Conservation (phyloP, 2,329 filamentous ascomycete genomes). For the Sphaerulina musiva region DNA sequence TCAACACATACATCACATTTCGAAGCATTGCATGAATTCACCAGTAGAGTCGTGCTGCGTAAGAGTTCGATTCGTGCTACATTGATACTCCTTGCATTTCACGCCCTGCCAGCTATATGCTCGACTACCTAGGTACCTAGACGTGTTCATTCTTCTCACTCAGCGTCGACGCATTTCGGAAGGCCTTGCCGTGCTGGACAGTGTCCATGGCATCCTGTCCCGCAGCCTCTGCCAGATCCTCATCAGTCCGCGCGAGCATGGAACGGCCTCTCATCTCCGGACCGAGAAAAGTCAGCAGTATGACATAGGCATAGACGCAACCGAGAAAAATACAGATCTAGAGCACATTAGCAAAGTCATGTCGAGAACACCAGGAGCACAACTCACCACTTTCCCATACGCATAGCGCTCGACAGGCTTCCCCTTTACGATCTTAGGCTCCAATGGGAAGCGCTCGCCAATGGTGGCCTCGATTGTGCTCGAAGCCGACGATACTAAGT, state of each 20-base stretch:
- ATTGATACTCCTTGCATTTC: neutral
- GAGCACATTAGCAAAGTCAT: neutral
- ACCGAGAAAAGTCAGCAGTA: conserved; percentile 58
- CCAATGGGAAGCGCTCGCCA: conserved; percentile 38
- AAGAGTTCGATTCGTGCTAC: neutral
- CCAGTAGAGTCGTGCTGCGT: neutral
- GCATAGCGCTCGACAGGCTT: conserved; percentile 36
- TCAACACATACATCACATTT: too few species aligned
- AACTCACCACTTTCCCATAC: conserved; percentile 58
- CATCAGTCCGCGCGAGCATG: conserved; percentile 30
- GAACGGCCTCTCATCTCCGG: conserved; percentile 42
- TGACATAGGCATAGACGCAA: conserved; percentile 63
- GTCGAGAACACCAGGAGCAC: conserved; percentile 33
- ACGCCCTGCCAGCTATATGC: neutral
- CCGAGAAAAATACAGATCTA: conserved; percentile 61
- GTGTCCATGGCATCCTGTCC: conserved; percentile 14
- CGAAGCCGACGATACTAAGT: conserved; percentile 52
- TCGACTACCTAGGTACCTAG: neutral
- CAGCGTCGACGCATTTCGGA: conserved; percentile 2
- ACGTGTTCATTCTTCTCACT: conserved; percentile 10
- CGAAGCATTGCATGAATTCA: too few species aligned
- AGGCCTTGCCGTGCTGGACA: conserved; percentile 9
- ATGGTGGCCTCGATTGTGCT: conserved; percentile 41
- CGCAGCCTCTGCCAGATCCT: conserved; percentile 30
- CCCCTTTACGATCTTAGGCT: conserved; percentile 36